Percentiles rank a stretch among this genome's conserved stretches.
These are phyloP conservation scores for Sclerotiophoma versabilis DNA, from an alignment of 2,329 filamentous ascomycete species.

Conservation along the genomic window DNA sequence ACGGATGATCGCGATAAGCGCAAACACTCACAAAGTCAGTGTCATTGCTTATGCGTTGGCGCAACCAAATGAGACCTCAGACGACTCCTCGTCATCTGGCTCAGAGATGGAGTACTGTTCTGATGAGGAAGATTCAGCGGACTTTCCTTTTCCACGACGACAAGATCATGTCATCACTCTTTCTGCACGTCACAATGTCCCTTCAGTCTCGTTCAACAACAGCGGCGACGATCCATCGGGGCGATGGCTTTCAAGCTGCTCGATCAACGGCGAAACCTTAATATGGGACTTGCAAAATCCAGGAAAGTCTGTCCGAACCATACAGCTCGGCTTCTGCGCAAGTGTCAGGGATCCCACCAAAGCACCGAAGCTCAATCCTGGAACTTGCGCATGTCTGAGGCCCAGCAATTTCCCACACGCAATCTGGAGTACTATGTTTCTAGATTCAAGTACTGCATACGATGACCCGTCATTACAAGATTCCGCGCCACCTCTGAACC, in stretches of 20 bases:
- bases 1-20: constrained; percentile 84
- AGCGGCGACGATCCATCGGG: constrained; percentile 62
- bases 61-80: neutral
- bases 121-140: constrained; percentile 8
- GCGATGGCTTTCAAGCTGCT: constrained; percentile 64
- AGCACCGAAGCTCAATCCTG: constrained; percentile 13
- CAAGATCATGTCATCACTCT: constrained; percentile 33
- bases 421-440: constrained; percentile 38
- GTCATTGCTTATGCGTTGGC: constrained; percentile 66
- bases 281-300: constrained; percentile 55
- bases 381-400: constrained; percentile 24
- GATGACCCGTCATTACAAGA: constrained; percentile 8
- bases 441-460: constrained; percentile 37
- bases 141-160: constrained; percentile 39
- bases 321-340: constrained; percentile 37
- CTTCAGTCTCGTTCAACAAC: constrained; percentile 65
- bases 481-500: neutral
- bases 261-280: constrained; percentile 60
- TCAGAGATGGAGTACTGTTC: neutral
- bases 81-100: neutral
- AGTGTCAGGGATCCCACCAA: constrained; percentile 15
- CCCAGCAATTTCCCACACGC: constrained; percentile 27
- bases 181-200: constrained; percentile 57
- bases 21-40: constrained; percentile 70
- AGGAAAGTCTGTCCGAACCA: constrained; percentile 20